Conservation (phyloP, 495 filamentous ascomycete species). For the Viridothelium virens region DNA sequence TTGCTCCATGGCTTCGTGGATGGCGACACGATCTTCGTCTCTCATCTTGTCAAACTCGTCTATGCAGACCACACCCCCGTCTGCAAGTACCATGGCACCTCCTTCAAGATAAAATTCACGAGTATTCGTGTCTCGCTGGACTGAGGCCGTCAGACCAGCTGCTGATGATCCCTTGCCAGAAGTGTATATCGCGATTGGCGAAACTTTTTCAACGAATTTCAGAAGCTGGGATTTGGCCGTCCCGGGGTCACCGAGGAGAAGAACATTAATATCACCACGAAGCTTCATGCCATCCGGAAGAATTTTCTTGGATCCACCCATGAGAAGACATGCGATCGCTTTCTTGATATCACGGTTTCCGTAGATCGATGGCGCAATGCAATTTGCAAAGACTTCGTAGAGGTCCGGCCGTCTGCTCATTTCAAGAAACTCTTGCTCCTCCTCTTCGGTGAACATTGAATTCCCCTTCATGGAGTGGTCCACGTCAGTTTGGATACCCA, state of each 20-base stretch:
- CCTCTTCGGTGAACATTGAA: conserved; percentile 82
- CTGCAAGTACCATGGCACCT: conserved; percentile 97
- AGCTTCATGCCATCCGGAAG: conserved; percentile 98
- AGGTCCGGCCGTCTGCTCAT: conserved; percentile 85
- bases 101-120: conserved; percentile 98
- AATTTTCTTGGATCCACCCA: conserved; percentile 98
- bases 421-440: conserved; percentile 95
- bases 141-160: conserved; percentile 95
- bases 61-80: conserved; percentile 97
- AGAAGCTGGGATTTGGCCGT: conserved; percentile 97
- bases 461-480: conserved; percentile 85
- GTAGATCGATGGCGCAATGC: conserved; percentile 96
- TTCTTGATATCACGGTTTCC: conserved; percentile 97
- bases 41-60: conserved; percentile 99
- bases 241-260: conserved; percentile 94
- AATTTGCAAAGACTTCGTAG: conserved; percentile 80
- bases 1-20: conserved; percentile 99
- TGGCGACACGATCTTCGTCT: conserved; percentile 96
- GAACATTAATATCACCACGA: conserved; percentile 96
- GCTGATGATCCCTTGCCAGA: conserved; percentile 98
- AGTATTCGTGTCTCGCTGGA: conserved; percentile 84
- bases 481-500: conserved; percentile 83
- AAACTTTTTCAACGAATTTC: conserved; percentile 95
- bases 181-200: conserved; percentile 97
- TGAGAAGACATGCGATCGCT: conserved; percentile 88